Conservation (phyloP, 495 filamentous ascomycete genomes). For the Massariosphaeria phaeospora region DNA sequence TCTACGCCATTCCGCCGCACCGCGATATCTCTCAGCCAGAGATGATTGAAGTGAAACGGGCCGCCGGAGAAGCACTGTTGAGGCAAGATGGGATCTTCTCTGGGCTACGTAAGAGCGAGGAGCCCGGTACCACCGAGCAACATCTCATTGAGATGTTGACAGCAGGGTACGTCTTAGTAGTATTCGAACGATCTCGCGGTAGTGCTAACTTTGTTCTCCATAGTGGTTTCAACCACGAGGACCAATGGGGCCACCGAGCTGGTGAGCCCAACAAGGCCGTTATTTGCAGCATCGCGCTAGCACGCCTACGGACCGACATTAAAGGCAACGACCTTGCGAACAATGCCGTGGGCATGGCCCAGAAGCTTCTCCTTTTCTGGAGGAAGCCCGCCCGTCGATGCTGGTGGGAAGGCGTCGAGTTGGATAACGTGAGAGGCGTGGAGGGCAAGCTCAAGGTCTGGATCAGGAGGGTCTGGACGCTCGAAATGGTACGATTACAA, state of each 20-base stretch:
- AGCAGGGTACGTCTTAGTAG: slow-evolving; percentile 65
- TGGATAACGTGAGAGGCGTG: slow-evolving; percentile 82
- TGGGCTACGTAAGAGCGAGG: slow-evolving; percentile 87
- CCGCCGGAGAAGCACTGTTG: slow-evolving; percentile 79
- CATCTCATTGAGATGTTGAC: slow-evolving; percentile 99
- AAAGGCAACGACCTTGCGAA: slow-evolving; percentile 65
- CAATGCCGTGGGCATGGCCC: slow-evolving; percentile 93
- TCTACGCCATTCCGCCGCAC: slow-evolving; percentile 91
- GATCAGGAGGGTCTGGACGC: slow-evolving; percentile 96
- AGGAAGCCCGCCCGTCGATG: slow-evolving; percentile 91
- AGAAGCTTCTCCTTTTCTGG: slow-evolving; percentile 98
- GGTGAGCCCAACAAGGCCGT: slow-evolving; percentile 97
- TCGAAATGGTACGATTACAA: slow-evolving; percentile 72
- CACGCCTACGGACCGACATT: slow-evolving; percentile 87
- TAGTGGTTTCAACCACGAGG: slow-evolving; percentile 94
- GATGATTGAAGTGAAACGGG: slow-evolving; percentile 95
- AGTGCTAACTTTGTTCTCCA: slow-evolving; percentile 36
- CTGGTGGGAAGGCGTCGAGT: slow-evolving; percentile 99
- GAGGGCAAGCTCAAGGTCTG: slow-evolving; percentile 93
- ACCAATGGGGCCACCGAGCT: slow-evolving; percentile 92
- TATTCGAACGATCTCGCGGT: too few species aligned
- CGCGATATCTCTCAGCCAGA: slow-evolving; percentile 77
- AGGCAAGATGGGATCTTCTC: slow-evolving; percentile 95
- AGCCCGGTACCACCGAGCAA: slow-evolving; percentile 93
- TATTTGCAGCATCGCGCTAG: slow-evolving; percentile 91